Conservation (phyloP, 2,329 filamentous ascomycete species). For the Colletotrichum musicola region DNA sequence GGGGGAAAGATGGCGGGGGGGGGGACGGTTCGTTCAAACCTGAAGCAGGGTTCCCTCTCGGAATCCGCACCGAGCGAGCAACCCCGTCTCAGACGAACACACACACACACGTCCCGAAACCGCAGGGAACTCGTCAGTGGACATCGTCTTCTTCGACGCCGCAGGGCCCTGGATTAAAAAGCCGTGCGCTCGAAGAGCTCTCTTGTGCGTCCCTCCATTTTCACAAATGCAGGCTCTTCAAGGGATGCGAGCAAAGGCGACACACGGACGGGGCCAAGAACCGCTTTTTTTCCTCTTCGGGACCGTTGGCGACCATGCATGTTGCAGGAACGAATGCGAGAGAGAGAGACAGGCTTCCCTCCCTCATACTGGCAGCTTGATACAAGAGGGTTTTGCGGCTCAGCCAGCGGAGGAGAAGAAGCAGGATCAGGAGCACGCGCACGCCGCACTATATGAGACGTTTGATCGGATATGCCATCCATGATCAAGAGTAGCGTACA, state of each 20-base stretch:
- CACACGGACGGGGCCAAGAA: too few species aligned
- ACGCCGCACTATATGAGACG: constrained; percentile 24
- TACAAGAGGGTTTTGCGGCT: neutral
- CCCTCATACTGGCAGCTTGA: too few species aligned
- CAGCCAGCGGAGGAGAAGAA: neutral
- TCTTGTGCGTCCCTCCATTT: too few species aligned
- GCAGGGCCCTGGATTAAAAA: neutral
- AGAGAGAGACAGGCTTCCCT: neutral
- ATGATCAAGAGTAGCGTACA: constrained; percentile 4
- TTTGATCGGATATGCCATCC: constrained; percentile 37
- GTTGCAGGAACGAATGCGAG: neutral
- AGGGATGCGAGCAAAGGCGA: too few species aligned
- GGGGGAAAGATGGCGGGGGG: neutral
- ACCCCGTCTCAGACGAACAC: constrained; percentile 17
- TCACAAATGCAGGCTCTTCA: too few species aligned
- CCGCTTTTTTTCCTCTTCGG: too few species aligned
- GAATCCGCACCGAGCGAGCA: constrained; percentile 3
- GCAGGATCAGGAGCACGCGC: neutral
- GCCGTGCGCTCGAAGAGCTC: neutral
- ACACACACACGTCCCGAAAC: constrained; percentile 20
- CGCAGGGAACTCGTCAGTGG: neutral
- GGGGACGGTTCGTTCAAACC: neutral
- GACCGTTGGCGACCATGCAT: too few species aligned
- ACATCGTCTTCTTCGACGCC: neutral
- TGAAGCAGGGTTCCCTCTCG: constrained; percentile 16